Evolutionary conservation across 352 stramenopile species (phyloP), one percentile per base, ranked within the genome.

Genomic region (Phytophthora sansomeana): DNA sequence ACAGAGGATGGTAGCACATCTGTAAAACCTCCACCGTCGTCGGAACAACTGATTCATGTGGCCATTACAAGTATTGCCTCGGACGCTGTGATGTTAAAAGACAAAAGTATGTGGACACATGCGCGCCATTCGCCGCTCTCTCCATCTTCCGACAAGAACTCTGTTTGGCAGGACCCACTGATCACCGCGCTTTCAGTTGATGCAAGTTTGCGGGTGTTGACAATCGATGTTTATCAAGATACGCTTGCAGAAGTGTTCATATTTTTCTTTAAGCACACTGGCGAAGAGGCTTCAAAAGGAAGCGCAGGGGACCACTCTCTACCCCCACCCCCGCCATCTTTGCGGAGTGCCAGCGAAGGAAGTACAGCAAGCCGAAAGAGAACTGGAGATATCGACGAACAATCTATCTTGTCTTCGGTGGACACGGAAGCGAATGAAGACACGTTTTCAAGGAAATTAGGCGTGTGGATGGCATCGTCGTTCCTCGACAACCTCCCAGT

Each of bases 151-250:
- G 61, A 68, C 38, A 69, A 79, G 19, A 68, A 78, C n/a, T 77
- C 78, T 8, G 74, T 93, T 35, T 94, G 85, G 87, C 84, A 93
- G 59, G 83, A 93, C 46, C 69, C 80, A 8, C 71, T 96, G 8
- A 53, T 93, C 41, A 92, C 84, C 1, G 64, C 70, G 8, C 62
- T 95, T 13, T 95, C 88, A 6, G 61, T 94, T 32, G 88, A 96
- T 69, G 77, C 80, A 28, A 80, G 72, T 50, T 76, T 96, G 17
- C 74, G 78, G n/a, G 82, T 84, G 7, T 68, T 96, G 6, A 87
- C 77, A 14, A 75, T 96, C 52, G 85, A 95, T 43, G 47, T 95
- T 24, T 89, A 92, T 48, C 86, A 93, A 67, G 81, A 93, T 35
- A 90, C 85, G 7, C 77, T 95, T 32, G 68, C 86, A 11, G 78